Evolutionary conservation across 1,139 yeast genomes (phyloP), one percentile per base, ranked within the genome.

Genomic region (Hansenula sp.): DNA sequence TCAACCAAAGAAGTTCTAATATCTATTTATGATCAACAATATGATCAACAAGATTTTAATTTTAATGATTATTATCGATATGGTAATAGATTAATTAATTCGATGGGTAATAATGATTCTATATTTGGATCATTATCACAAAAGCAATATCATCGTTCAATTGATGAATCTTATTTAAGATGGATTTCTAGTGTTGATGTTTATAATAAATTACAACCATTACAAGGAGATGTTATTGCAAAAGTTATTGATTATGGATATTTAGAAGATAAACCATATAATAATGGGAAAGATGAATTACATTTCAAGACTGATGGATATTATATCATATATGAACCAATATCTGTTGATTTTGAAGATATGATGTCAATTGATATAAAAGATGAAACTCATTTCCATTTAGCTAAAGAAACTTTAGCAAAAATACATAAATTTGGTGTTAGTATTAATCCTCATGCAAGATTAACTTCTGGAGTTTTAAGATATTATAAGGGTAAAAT

Each of bases 241-340:
- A 41, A 32, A 29, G 45, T 54, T 27, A 18, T 53, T 13, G 54
- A 50, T 34, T 52, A 44, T 36, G 59, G 59, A 0, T 52, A 46
- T 32, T 9, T 52, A 21, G 55, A 53, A 34, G 57, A 54, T 28
- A 42, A 37, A 25, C 35, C 46, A n/a, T 39, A 47, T 36, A 53
- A 53, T 30, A 34, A 29, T 1, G n/a, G n/a, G n/a, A n/a, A n/a
- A n/a, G 38, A 31, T 3, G 16, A 38, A 11, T 34, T 42, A 17
- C 57, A 54, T 38, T 50, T 50, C 37, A 52, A 48, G 18, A 37
- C 50, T n/a, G 59, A 54, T 41, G 59, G 59, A 1, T 53, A 48
- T 35, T 54, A 47, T 39, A 41, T 54, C 8, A 27, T 53, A 2
- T 54, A 48, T 30, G 52, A 51, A 24, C 55, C 55, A 10, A 45